Percentiles rank a stretch among this genome's conserved stretches.
These are phyloP conservation scores for Scedosporium dehoogii DNA, from an alignment of 2,329 filamentous ascomycete species.

Conservation along the genomic window DNA sequence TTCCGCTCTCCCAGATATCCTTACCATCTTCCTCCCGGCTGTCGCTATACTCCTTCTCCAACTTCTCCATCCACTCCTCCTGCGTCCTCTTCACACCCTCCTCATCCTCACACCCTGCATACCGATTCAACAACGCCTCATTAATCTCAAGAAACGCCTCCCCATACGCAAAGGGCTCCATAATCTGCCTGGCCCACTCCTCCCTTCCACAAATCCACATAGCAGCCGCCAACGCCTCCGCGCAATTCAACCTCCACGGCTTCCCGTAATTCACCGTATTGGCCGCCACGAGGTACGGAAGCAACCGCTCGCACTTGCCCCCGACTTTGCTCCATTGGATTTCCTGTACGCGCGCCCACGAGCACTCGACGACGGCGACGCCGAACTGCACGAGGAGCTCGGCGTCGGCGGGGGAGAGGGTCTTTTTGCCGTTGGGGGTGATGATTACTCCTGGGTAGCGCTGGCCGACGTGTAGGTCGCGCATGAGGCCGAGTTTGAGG, in stretches of 20 bases:
- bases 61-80: constrained; percentile 76
- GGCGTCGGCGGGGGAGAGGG: constrained; percentile 73
- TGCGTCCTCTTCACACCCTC: constrained; percentile 76
- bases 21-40: constrained; percentile 56
- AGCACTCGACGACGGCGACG: constrained; percentile 93
- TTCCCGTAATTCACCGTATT: constrained; percentile 97
- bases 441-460: constrained; percentile 88
- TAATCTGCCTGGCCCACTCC: constrained; percentile 80
- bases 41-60: constrained; percentile 82
- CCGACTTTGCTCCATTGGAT: constrained; percentile 87
- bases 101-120: constrained; percentile 75
- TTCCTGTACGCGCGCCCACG: constrained; percentile 87
- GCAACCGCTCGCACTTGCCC: constrained; percentile 79
- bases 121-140: constrained; percentile 66
- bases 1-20: constrained; percentile 86
- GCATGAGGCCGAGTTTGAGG: constrained; percentile 87
- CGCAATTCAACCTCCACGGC: constrained; percentile 91
- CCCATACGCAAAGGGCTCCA: constrained; percentile 83
- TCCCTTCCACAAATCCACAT: constrained; percentile 86
- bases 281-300: constrained; percentile 92
- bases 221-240: constrained; percentile 84
- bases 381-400: constrained; percentile 79
- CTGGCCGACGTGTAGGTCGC: constrained; percentile 83
- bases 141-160: constrained; percentile 88
- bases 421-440: constrained; percentile 83